These are phyloP conservation scores for Helicocarpus griseus DNA, from an alignment of 2,329 filamentous ascomycete species.

Conservation along the genomic window DNA sequence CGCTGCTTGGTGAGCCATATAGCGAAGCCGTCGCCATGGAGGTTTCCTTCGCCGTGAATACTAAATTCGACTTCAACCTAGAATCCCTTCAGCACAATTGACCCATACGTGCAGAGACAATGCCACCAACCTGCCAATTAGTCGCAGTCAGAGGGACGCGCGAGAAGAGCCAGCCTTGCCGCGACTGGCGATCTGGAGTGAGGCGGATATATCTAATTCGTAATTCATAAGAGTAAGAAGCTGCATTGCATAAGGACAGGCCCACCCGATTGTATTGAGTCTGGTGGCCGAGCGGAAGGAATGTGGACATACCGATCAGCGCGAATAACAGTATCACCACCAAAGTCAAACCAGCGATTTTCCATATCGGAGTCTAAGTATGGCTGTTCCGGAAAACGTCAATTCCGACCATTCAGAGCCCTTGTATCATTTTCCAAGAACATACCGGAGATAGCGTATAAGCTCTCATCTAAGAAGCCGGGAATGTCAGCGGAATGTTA, in stretches of 20 bases:
- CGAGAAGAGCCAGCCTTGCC: slow-evolving; percentile 88
- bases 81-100: slow-evolving; percentile 2
- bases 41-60: slow-evolving; percentile 76
- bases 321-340: slow-evolving; percentile 80
- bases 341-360: slow-evolving; percentile 98
- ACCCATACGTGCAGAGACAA: neutral
- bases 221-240: neutral
- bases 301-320: slow-evolving; percentile 44
- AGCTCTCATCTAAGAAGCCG: slow-evolving; percentile 59
- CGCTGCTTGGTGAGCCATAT: slow-evolving; percentile 97
- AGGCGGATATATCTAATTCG: slow-evolving; percentile 75
- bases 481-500: slow-evolving; percentile 7
- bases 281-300: neutral
- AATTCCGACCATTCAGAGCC: slow-evolving; percentile 5
- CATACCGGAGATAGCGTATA: slow-evolving; percentile 72
- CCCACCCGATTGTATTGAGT: too few relatives aligned
- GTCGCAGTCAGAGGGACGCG: slow-evolving; percentile 90
- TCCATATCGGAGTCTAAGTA: slow-evolving; percentile 98
- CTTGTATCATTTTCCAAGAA: slow-evolving; percentile 19
- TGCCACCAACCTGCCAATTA: slow-evolving; percentile 70
- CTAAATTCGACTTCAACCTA: slow-evolving; percentile 89
- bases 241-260: too few relatives aligned
- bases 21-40: slow-evolving; percentile 93
- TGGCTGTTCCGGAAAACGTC: slow-evolving; percentile 50
- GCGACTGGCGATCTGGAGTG: slow-evolving; percentile 80